phyloP scores from a whole-genome alignment of 257 asterid species.

The Gentiana straminea region DNA sequence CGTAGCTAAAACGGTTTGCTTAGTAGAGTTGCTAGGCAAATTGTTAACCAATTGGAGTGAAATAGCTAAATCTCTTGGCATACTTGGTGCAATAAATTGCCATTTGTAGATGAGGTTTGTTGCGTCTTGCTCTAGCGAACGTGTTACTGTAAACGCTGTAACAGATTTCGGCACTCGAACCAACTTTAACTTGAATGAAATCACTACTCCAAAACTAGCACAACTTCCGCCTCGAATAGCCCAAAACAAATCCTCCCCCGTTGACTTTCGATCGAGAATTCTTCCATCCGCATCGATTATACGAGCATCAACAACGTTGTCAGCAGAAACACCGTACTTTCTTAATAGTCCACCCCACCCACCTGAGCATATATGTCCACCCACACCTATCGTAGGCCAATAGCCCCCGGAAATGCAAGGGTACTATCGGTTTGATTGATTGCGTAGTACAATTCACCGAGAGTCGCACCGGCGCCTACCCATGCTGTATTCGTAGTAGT shows the following conservation, averaged over 20 bases:
- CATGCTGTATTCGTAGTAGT: neutral
- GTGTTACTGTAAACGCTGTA: neutral
- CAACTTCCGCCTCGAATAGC: conserved; percentile 5
- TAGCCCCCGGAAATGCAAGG: neutral
- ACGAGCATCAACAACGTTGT: neutral
- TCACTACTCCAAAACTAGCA: neutral
- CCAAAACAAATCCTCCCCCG: conserved; percentile 5
- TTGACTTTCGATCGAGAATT: conserved; percentile 1
- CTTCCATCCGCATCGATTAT: neutral
- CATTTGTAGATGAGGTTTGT: neutral
- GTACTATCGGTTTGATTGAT: neutral
- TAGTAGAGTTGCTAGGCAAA: too few relatives aligned
- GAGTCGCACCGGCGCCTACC: neutral
- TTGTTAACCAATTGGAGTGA: neutral
- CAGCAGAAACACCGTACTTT: neutral
- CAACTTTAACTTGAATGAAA: conserved; percentile 1
- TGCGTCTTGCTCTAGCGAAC: neutral
- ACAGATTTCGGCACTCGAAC: neutral
- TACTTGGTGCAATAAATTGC: conserved; percentile 3
- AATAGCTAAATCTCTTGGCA: neutral
- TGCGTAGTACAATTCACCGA: neutral
- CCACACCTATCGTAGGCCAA: neutral
- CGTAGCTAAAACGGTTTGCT: too few relatives aligned
- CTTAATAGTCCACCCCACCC: neutral
- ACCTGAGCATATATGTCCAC: conserved; percentile 1